Percentiles rank a stretch among this genome's conserved stretches.
Conservation (phyloP, 1,284 basidiomycete species). For the Malassezia yamatoensis region DNA sequence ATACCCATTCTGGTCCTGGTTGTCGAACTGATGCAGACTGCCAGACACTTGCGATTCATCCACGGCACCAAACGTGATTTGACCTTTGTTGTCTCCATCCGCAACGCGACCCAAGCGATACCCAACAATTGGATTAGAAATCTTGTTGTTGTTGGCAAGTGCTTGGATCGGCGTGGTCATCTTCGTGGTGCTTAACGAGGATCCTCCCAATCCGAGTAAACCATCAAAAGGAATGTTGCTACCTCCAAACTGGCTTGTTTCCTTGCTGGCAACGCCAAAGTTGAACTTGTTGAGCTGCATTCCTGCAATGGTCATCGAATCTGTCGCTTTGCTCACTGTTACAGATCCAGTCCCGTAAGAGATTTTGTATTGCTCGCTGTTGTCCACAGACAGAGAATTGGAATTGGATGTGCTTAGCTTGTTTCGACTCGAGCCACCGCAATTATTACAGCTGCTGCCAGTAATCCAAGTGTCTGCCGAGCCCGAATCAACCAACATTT, state of each 20-base stretch:
- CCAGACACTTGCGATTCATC: conserved; percentile 56
- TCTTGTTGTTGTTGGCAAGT: conserved; percentile 57
- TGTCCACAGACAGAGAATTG: conserved; percentile 55
- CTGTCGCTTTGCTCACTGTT: conserved; percentile 58
- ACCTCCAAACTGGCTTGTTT: conserved; percentile 57
- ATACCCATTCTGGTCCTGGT: conserved; percentile 54
- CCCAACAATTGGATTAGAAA: conserved; percentile 63
- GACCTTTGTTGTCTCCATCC: conserved; percentile 59
- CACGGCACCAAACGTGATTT: conserved; percentile 67
- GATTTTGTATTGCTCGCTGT: conserved; percentile 56
- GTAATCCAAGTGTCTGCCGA: conserved; percentile 67
- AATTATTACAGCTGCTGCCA: conserved; percentile 24
- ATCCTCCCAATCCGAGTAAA: conserved; percentile 61
- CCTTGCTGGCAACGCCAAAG: conserved; percentile 62
- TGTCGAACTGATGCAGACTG: conserved; percentile 37
- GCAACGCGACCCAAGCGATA: conserved; percentile 68
- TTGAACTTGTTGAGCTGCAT: conserved; percentile 58
- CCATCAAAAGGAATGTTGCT: conserved; percentile 59
- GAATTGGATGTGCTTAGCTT: conserved; percentile 62
- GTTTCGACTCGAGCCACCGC: conserved; percentile 51
- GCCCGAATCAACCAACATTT: conserved; percentile 66
- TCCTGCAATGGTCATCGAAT: conserved; percentile 62
- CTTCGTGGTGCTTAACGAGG: conserved; percentile 55
- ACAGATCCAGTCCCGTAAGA: conserved; percentile 66
- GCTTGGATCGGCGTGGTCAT: conserved; percentile 65